Evolutionary conservation across 2,329 filamentous ascomycete genomes (phyloP).

Genomic region (Talaromyces albobiverticillius): DNA sequence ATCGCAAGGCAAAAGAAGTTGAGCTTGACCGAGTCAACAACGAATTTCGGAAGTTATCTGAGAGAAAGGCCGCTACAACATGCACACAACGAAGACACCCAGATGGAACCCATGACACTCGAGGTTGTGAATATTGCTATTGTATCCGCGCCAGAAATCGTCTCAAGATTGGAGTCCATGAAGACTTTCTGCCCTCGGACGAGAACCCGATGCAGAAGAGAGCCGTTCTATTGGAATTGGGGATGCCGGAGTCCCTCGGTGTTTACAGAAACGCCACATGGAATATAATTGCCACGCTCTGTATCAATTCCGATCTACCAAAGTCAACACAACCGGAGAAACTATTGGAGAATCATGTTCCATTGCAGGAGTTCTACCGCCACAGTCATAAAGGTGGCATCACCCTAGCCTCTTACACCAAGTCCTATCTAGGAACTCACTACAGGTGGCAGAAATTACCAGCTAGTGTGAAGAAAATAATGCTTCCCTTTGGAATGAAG

Average conservation of each 20-base stretch:
- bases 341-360: background rate
- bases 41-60: background rate
- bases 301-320: background rate
- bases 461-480: constrained; percentile 39
- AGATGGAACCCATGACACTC: constrained; percentile 28
- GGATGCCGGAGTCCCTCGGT: constrained; percentile 42
- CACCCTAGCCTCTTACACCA: constrained; percentile 43
- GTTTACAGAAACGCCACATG: constrained; percentile 55
- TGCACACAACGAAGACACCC: background rate
- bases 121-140: constrained; percentile 46
- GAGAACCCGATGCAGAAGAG: constrained; percentile 30
- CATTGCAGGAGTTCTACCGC: background rate
- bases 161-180: constrained; percentile 47
- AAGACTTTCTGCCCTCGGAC: constrained; percentile 48
- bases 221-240: constrained; percentile 53
- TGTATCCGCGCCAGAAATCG: constrained; percentile 32
- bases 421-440: constrained; percentile 49
- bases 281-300: constrained; percentile 35
- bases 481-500: constrained; percentile 36
- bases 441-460: constrained; percentile 44
- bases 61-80: background rate
- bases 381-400: background rate
- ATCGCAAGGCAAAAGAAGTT: background rate
- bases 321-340: background rate
- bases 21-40: background rate